Evolutionary conservation across 2,329 filamentous ascomycete species (phyloP).

Genomic region (Aureobasidium uvarum): DNA sequence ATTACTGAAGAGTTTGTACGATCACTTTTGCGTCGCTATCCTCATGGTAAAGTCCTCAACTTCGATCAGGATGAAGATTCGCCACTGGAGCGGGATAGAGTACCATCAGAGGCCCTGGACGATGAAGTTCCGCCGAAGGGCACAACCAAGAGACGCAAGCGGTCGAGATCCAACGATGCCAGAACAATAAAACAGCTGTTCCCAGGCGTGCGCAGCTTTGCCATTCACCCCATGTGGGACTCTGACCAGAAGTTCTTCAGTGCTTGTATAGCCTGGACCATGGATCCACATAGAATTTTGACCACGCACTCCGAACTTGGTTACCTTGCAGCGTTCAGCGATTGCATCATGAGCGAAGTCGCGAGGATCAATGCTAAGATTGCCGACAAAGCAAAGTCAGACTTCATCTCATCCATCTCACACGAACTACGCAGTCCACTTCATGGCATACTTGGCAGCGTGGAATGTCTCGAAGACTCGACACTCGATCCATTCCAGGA

Average conservation of each 20-base stretch:
- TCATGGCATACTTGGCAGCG: constrained; percentile 48
- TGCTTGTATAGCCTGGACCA: constrained; percentile 41
- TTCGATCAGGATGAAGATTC: constrained; percentile 37
- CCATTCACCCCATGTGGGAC: constrained; percentile 52
- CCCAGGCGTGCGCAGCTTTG: constrained; percentile 45
- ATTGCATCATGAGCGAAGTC: constrained; percentile 43
- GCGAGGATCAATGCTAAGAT: constrained; percentile 41
- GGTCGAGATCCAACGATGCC: constrained; percentile 4
- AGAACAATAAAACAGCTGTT: constrained; percentile 35
- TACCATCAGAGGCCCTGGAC: neutral
- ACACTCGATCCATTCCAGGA: constrained; percentile 42
- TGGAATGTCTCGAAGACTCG: constrained; percentile 50
- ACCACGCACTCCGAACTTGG: constrained; percentile 40
- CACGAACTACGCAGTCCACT: constrained; percentile 51
- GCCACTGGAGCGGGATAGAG: constrained; percentile 29
- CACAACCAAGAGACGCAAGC: neutral
- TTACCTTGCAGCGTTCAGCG: constrained; percentile 44
- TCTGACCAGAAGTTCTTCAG: constrained; percentile 33
- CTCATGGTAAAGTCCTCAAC: constrained; percentile 39
- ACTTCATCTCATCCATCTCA: constrained; percentile 51
- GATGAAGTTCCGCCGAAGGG: neutral
- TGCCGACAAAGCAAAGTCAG: constrained; percentile 50
- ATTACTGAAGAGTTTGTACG: constrained; percentile 31
- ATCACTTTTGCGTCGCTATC: constrained; percentile 35
- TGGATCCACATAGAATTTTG: constrained; percentile 41